Percentiles rank a stretch among this genome's conserved stretches.
Evolutionary conservation across 2,329 filamentous ascomycete species (phyloP).

Genomic region (Phaeoacremonium minimum): DNA sequence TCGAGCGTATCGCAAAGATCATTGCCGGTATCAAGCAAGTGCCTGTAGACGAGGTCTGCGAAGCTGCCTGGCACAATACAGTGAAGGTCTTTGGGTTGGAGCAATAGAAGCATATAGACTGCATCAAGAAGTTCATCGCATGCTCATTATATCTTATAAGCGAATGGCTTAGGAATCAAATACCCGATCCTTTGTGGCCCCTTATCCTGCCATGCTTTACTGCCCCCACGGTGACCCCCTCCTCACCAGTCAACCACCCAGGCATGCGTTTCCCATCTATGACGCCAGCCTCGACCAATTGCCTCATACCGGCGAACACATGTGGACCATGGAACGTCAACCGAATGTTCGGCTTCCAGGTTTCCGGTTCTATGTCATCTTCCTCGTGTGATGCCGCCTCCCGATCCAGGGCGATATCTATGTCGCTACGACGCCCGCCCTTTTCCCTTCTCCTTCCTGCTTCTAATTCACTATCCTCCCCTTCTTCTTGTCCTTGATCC

Average conservation of each 20-base stretch:
- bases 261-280: constrained; percentile 77
- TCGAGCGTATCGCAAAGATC: constrained; percentile 81
- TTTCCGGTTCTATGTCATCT: constrained; percentile 17
- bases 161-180: constrained; percentile 23
- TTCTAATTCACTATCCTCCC: constrained; percentile 10
- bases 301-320: constrained; percentile 75
- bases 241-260: constrained; percentile 87
- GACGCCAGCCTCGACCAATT: constrained; percentile 71
- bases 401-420: constrained; percentile 27
- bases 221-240: constrained; percentile 69
- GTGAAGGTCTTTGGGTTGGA: constrained; percentile 73
- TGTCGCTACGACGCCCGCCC: constrained; percentile 23
- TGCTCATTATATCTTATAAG: background rate
- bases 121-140: constrained; percentile 1
- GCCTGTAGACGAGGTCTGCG: constrained; percentile 74
- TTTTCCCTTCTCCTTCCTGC: background rate
- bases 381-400: constrained; percentile 22
- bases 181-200: constrained; percentile 51
- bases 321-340: constrained; percentile 72
- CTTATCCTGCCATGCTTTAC: constrained; percentile 63
- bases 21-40: constrained; percentile 84
- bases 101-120: constrained; percentile 25
- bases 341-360: constrained; percentile 55
- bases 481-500: constrained; percentile 1
- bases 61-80: constrained; percentile 82